Conservation (phyloP, 1,284 basidiomycete species). For the Coniferiporia sulphurascens region DNA sequence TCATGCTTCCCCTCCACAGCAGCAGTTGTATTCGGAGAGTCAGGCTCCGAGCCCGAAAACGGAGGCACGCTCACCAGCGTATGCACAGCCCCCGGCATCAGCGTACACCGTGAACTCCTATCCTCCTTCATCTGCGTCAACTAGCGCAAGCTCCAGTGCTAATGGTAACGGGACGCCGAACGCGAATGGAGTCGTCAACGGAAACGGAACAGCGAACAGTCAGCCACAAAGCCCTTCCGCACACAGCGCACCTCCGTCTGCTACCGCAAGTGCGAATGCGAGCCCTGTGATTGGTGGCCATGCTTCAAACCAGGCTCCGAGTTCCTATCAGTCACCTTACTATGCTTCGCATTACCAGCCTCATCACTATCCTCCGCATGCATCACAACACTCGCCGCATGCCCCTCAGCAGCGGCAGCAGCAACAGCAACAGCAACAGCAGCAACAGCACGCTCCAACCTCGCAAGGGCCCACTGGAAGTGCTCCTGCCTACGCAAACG, state of each 20-base stretch:
- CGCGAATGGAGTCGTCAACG: neutral
- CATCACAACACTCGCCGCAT: neutral
- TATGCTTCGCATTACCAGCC: neutral
- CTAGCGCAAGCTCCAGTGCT: neutral
- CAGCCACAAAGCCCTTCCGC: constrained; percentile 5
- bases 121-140: neutral
- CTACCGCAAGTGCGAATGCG: constrained; percentile 2
- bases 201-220: neutral
- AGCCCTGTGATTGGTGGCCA: constrained; percentile 7
- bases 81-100: neutral
- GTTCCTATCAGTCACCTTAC: neutral
- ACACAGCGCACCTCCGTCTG: neutral
- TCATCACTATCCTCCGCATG: neutral
- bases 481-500: neutral
- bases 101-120: neutral
- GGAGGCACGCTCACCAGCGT: neutral
- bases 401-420: neutral
- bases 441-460: neutral
- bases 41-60: neutral
- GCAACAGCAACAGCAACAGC: neutral
- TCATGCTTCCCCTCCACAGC: neutral
- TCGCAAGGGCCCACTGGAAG: neutral
- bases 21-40: neutral
- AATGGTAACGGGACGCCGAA: constrained; percentile 5
- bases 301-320: neutral